Percentiles rank a stretch among this genome's conserved stretches.
Conservation (phyloP, 129 eudicot genomes). For the Flaveria sonorensis region DNA sequence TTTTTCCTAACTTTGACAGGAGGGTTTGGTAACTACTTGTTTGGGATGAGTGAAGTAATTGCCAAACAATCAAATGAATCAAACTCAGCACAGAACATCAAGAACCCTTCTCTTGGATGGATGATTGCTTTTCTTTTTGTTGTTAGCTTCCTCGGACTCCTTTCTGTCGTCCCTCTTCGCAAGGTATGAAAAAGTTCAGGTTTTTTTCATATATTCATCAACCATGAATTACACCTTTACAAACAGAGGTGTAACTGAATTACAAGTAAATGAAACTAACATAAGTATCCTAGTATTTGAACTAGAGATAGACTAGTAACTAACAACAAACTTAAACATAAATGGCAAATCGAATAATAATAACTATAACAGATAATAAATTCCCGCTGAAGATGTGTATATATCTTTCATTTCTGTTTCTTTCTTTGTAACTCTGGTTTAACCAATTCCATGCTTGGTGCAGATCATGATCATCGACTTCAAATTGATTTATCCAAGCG, state of each 20-base stretch:
- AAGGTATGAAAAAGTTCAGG: constrained; percentile 46
- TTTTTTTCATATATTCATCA: too few relatives aligned
- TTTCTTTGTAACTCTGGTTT: not conserved
- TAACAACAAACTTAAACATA: too few relatives aligned
- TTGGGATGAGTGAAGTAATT: constrained; percentile 47
- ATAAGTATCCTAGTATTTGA: too few relatives aligned
- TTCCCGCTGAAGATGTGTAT: too few relatives aligned
- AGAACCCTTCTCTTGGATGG: constrained; percentile 74
- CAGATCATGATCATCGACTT: constrained; percentile 95
- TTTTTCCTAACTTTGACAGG: constrained; percentile 22
- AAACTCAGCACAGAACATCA: constrained; percentile 38
- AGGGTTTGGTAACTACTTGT: constrained; percentile 50
- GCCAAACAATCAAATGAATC: constrained; percentile 38
- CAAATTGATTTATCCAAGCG: constrained; percentile 90
- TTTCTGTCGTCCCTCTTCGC: constrained; percentile 92
- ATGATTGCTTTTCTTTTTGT: constrained; percentile 84
- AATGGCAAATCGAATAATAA: too few relatives aligned
- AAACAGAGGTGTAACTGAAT: too few relatives aligned
- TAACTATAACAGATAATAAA: too few relatives aligned
- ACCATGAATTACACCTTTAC: too few relatives aligned
- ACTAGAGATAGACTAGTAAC: too few relatives aligned
- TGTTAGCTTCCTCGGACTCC: constrained; percentile 95
- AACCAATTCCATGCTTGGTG: constrained; percentile 7
- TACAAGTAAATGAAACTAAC: too few relatives aligned
- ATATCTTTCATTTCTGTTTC: not conserved